Conservation (phyloP, 2,329 filamentous ascomycete genomes). For the Cephalotrichum gorgonifer region DNA sequence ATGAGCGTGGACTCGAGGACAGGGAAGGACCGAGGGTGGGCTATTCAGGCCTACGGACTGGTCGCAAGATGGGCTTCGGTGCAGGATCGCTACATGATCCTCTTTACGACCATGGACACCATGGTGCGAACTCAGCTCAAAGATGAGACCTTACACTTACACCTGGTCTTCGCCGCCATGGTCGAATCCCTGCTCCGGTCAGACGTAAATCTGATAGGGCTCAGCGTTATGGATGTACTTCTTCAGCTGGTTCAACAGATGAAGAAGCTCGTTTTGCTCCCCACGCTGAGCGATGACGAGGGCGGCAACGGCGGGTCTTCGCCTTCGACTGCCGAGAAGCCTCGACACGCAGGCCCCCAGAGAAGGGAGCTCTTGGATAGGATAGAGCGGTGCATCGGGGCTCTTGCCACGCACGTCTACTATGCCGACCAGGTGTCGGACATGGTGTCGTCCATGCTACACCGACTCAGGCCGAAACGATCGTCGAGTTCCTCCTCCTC, state of each 20-base stretch:
- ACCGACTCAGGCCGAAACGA: constrained; percentile 60
- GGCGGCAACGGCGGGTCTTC: constrained; percentile 18
- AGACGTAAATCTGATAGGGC: constrained; percentile 83
- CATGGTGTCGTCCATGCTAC: constrained; percentile 76
- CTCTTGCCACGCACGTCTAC: constrained; percentile 88
- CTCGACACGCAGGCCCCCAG: constrained; percentile 20
- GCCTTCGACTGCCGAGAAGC: constrained; percentile 8
- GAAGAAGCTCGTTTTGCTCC: constrained; percentile 62
- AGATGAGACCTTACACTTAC: constrained; percentile 62
- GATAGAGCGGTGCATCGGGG: constrained; percentile 76
- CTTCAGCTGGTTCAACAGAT: constrained; percentile 78
- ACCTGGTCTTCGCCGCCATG: constrained; percentile 66
- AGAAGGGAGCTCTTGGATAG: constrained; percentile 56
- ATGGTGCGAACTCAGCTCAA: constrained; percentile 57
- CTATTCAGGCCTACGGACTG: constrained; percentile 69
- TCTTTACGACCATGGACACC: constrained; percentile 71
- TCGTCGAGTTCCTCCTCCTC: constrained; percentile 32
- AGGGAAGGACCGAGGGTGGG: constrained; percentile 56
- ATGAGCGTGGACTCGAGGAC: constrained; percentile 36
- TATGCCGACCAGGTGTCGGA: constrained; percentile 94
- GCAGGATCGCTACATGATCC: constrained; percentile 85
- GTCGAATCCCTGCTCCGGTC: constrained; percentile 77
- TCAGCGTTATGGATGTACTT: constrained; percentile 93
- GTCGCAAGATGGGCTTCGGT: constrained; percentile 84
- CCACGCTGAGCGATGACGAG: constrained; percentile 22